Evolutionary conservation across 176 grass and related monocot genomes (phyloP).

Genomic region (Ensete ventricosum): DNA sequence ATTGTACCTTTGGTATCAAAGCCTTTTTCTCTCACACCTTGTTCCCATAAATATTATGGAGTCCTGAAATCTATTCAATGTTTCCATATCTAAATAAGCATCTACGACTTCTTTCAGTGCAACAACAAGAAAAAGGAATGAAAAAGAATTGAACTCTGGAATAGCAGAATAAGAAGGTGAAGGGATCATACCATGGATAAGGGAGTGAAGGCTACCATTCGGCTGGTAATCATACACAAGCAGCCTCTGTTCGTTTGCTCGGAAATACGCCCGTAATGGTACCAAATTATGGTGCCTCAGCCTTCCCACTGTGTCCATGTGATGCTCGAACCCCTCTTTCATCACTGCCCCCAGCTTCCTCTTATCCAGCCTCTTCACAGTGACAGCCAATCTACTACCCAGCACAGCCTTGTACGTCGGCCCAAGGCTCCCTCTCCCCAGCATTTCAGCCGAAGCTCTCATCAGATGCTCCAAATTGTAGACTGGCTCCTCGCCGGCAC

Average conservation of each 20-base stretch:
- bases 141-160: not conserved
- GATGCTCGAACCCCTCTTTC: constrained; percentile 67
- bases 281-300: constrained; percentile 82
- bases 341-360: constrained; percentile 51
- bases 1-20: no score
- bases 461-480: constrained; percentile 92
- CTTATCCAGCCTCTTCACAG: constrained; percentile 69
- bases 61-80: not conserved
- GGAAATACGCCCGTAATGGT: constrained; percentile 69
- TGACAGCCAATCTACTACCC: constrained; percentile 53
- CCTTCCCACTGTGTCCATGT: constrained; percentile 77
- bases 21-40: no score
- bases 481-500: constrained; percentile 51
- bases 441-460: constrained; percentile 86
- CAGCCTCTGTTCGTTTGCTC: constrained; percentile 87
- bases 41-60: not conserved
- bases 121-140: not conserved
- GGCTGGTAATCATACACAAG: constrained; percentile 95
- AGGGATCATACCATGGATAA: constrained; percentile 49
- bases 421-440: constrained; percentile 76
- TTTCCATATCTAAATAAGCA: not conserved
- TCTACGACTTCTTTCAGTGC: not conserved
- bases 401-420: constrained; percentile 91
- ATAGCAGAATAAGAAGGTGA: not conserved
- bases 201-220: constrained; percentile 82